Evolutionary conservation across 768 basidiomycete species (phyloP).

Genomic region (Psilocybe cyanescens): DNA sequence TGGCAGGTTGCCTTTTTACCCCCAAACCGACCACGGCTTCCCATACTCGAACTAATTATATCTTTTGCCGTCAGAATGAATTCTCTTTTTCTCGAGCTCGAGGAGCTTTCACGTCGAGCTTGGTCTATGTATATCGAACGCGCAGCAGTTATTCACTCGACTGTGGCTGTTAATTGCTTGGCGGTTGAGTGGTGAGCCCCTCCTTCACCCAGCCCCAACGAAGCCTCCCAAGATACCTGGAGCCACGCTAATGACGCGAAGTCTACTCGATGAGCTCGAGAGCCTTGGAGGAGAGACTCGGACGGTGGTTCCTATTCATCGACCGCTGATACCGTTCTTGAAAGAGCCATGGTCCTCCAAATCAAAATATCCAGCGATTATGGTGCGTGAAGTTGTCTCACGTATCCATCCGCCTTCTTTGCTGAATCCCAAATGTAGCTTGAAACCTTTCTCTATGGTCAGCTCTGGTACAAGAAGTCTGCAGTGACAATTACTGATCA

Average conservation of each 20-base stretch:
- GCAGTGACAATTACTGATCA: not conserved
- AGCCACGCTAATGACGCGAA: constrained; percentile 2
- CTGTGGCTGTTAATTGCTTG: constrained; percentile 20
- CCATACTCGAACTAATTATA: constrained; percentile 14
- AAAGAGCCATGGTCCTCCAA: constrained; percentile 27
- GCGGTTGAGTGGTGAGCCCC: constrained; percentile 8
- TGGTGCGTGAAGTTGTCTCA: constrained; percentile 20
- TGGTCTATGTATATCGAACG: constrained; percentile 12
- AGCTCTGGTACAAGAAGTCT: not conserved
- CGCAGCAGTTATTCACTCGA: constrained; percentile 17
- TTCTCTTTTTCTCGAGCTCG: constrained; percentile 12
- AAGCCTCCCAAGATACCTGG: not conserved
- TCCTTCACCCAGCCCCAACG: constrained; percentile 6
- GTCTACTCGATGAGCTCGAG: constrained; percentile 5
- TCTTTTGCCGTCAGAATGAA: constrained; percentile 4
- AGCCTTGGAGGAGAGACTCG: constrained; percentile 4
- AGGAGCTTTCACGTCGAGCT: constrained; percentile 4
- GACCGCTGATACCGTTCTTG: constrained; percentile 25
- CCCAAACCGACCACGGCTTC: constrained; percentile 6
- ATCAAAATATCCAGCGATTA: constrained; percentile 26
- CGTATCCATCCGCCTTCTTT: not conserved
- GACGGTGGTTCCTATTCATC: constrained; percentile 11
- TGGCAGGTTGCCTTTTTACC: not conserved
- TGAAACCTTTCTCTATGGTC: constrained; percentile 26
- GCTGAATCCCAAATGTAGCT: constrained; percentile 15